Evolutionary conservation across 2,329 filamentous ascomycete genomes (phyloP).

Genomic region (Colletotrichum falcatum): DNA sequence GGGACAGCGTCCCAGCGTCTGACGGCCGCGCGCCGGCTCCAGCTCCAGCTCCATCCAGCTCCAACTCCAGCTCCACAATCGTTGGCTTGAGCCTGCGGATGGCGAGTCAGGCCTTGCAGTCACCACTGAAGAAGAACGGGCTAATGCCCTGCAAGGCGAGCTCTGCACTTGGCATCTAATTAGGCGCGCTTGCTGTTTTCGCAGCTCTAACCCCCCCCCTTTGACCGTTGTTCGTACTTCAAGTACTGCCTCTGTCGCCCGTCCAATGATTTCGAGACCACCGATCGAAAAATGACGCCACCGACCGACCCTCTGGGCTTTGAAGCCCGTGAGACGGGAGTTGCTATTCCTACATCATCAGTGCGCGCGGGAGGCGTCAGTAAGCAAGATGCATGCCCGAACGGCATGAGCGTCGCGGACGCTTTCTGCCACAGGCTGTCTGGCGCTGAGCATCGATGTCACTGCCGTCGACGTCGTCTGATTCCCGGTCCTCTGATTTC

Average conservation of each 20-base stretch:
- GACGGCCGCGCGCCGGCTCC: conserved; percentile 19
- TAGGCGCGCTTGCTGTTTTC: neutral
- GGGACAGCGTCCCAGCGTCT: conserved; percentile 19
- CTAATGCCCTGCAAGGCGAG: conserved; percentile 4
- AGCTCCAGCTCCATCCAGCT: neutral
- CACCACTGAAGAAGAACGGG: neutral
- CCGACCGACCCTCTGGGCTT: neutral
- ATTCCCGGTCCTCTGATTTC: neutral
- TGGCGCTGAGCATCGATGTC: neutral
- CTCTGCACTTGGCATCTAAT: neutral
- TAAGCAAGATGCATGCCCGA: neutral
- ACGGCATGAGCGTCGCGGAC: conserved; percentile 1
- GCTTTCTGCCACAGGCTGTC: neutral
- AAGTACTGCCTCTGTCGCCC: neutral
- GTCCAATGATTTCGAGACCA: neutral
- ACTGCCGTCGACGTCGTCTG: neutral
- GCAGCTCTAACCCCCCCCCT: neutral
- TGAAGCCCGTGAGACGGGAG: neutral
- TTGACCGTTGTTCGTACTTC: neutral
- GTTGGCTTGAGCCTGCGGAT: conserved; percentile 27
- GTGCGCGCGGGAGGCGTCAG: neutral
- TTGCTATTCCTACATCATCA: neutral
- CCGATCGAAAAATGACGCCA: neutral
- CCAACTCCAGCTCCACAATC: neutral
- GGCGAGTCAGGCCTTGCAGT: conserved; percentile 19